A percentile compares a stretch with the other conserved stretches of the same genome.
phyloP scores from a whole-genome alignment of 73 alveolate genomes.

The Blepharisma japonicum region DNA sequence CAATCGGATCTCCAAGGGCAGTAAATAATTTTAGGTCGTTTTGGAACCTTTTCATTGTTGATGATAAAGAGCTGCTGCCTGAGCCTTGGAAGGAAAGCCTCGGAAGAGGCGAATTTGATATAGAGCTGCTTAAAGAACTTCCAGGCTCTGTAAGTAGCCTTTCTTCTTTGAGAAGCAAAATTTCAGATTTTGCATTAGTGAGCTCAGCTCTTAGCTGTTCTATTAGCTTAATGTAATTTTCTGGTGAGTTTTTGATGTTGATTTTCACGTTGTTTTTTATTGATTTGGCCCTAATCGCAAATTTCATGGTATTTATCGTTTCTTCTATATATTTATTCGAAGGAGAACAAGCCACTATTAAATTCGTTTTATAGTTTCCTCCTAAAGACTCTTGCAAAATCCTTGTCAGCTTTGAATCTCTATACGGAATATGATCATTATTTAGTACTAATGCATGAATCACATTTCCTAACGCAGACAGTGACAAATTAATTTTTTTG shows the following conservation, averaged over 20 bases:
- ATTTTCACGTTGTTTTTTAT: slow-evolving; percentile 53
- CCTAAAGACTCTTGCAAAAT: slow-evolving; percentile 79
- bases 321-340: slow-evolving; percentile 69
- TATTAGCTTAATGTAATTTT: slow-evolving; percentile 21
- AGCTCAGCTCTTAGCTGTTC: slow-evolving; percentile 8
- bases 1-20: no score
- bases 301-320: slow-evolving; percentile 75
- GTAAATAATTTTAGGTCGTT: no score
- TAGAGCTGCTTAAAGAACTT: no score
- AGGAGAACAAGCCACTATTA: slow-evolving; percentile 84
- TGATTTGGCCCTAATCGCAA: slow-evolving; percentile 88
- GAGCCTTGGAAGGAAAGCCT: no score
- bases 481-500: slow-evolving; percentile 76
- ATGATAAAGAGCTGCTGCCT: no score
- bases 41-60: no score
- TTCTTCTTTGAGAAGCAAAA: no score
- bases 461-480: slow-evolving; percentile 82
- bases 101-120: no score
- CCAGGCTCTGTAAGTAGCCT: no score
- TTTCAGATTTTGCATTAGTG: background rate
- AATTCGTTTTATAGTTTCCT: slow-evolving; percentile 76
- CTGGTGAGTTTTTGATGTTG: slow-evolving; percentile 54
- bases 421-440: slow-evolving; percentile 76
- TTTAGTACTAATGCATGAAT: slow-evolving; percentile 69
- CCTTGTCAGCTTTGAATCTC: slow-evolving; percentile 82